Percentiles rank a stretch among this genome's conserved stretches.
phyloP scores from a whole-genome alignment of 116 monocot genomes.

The Trichopus zeylanicus region DNA sequence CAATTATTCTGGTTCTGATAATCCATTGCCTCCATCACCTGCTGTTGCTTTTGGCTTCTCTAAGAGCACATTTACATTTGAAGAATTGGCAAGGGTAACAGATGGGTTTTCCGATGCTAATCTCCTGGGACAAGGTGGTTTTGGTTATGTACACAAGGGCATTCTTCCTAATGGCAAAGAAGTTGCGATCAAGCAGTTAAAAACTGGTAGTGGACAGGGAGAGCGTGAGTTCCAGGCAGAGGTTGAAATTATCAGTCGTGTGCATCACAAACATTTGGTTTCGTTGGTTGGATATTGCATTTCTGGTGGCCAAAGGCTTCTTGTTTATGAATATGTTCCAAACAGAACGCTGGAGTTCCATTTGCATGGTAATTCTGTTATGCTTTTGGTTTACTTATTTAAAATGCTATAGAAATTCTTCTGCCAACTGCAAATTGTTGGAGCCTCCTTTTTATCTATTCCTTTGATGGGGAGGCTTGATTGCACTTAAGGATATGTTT shows the following conservation, averaged over 20 bases:
- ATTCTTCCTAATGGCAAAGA: conserved; percentile 59
- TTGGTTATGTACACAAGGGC: conserved; percentile 76
- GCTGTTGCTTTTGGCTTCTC: conserved; percentile 19
- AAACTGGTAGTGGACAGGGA: conserved; percentile 63
- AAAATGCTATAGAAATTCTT: too few relatives aligned
- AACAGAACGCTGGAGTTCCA: conserved; percentile 81
- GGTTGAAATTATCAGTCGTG: conserved; percentile 74
- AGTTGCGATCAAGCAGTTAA: conserved; percentile 76
- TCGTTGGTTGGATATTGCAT: conserved; percentile 79
- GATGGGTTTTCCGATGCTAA: conserved; percentile 78
- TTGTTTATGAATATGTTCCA: conserved; percentile 81
- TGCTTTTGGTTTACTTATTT: not conserved
- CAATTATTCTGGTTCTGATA: conserved; percentile 26
- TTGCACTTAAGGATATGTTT: too few relatives aligned
- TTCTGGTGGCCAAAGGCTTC: conserved; percentile 42
- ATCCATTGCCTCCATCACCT: conserved; percentile 23
- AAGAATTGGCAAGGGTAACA: conserved; percentile 43
- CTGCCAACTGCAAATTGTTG: too few relatives aligned
- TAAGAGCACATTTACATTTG: conserved; percentile 31
- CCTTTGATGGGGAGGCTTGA: too few relatives aligned
- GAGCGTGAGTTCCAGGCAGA: conserved; percentile 87
- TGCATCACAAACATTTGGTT: conserved; percentile 83
- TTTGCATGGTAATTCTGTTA: conserved; percentile 65
- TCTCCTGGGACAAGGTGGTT: conserved; percentile 86
- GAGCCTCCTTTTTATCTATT: too few relatives aligned